Percentiles rank a stretch among this genome's conserved stretches.
Conservation (phyloP, 768 basidiomycete species). For the Lyophyllum shimeji region DNA sequence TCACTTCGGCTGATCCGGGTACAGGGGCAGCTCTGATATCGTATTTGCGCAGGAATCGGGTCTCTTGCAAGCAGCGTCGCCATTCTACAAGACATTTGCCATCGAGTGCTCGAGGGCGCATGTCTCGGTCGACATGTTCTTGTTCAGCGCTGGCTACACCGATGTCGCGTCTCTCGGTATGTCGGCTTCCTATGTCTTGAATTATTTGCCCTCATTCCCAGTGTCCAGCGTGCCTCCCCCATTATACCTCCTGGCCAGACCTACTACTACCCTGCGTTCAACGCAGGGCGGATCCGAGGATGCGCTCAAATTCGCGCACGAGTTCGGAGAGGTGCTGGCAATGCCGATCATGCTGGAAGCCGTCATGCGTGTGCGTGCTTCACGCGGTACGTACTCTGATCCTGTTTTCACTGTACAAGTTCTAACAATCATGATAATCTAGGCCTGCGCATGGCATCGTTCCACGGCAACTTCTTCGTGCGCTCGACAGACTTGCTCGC, state of each 20-base stretch:
- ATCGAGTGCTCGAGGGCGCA: conserved; percentile 98
- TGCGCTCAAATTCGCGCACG: conserved; percentile 97
- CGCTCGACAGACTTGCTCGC: conserved; percentile 95
- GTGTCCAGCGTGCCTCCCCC: conserved; percentile 87
- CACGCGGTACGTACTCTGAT: conserved; percentile 60
- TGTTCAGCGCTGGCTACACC: conserved; percentile 91
- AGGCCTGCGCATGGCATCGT: conserved; percentile 94
- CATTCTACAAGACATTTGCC: conserved; percentile 98
- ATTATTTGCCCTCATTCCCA: too few relatives aligned
- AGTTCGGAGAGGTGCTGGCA: conserved; percentile 90
- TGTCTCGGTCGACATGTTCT: conserved; percentile 99
- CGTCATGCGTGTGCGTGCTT: conserved; percentile 97
- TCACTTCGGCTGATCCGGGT: background rate
- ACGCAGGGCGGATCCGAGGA: conserved; percentile 92
- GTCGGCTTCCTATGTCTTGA: background rate
- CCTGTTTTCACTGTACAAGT: background rate
- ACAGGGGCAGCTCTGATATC: background rate
- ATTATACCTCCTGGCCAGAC: conserved; percentile 98
- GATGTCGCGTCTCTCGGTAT: conserved; percentile 92
- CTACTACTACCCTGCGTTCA: conserved; percentile 98
- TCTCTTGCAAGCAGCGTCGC: conserved; percentile 87
- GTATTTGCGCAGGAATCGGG: conserved; percentile 68
- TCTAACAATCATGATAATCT: background rate
- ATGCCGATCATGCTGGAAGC: conserved; percentile 96
- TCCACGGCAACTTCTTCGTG: conserved; percentile 99